Evolutionary conservation across 129 eudicot species (phyloP), one percentile per base, ranked within the genome.

Genomic region (Helichrysum umbraculigerum): DNA sequence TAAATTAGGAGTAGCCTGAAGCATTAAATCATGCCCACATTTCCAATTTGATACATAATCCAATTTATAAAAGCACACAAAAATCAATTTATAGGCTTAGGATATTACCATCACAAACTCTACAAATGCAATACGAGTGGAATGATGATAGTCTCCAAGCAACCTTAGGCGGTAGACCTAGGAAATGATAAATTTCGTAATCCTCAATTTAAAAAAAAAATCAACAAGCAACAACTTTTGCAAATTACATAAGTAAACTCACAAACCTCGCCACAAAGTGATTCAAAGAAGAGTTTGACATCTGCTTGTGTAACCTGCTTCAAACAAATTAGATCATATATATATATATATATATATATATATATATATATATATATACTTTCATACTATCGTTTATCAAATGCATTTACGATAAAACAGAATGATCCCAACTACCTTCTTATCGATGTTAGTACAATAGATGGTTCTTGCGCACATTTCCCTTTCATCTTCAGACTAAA

Each of bases 61-160:
- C 39, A 29, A 34, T 42, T 37, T 22, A 7, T 15, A 7, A 61
- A 62, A 44, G 54, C 52, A 75, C n/a, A 37, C 20, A 25, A 25
- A 50, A 57, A 17, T 4, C n/a, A 15, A 5, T 15, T 44, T 4
- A 66, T 57, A 66, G n/a, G 22, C 39, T 70, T 9, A 50, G 34
- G 67, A 28, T 73, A 76, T 81, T 84, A 93, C 98, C 97, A 90
- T 87, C 58, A 88, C 97, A 52, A 93, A 93, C 90, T 93, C 98
- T 78, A 93, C 98, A 79, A 93, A 93, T 16, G 98, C 98, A 79
- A 93, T 93, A 70, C 96, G 96, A 66, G 98, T 90, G 30, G 98
- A 90, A 78, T 93, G 97, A 70, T 88, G 89, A 85, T 88, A 83
- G 76, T 93, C 98, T 74, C 97, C 97, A 74, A 93, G 97, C 88